Base-by-base conservation (phyloP, 176 grass and related monocot genomes). In the Thinopyrum elongatum region DNA sequence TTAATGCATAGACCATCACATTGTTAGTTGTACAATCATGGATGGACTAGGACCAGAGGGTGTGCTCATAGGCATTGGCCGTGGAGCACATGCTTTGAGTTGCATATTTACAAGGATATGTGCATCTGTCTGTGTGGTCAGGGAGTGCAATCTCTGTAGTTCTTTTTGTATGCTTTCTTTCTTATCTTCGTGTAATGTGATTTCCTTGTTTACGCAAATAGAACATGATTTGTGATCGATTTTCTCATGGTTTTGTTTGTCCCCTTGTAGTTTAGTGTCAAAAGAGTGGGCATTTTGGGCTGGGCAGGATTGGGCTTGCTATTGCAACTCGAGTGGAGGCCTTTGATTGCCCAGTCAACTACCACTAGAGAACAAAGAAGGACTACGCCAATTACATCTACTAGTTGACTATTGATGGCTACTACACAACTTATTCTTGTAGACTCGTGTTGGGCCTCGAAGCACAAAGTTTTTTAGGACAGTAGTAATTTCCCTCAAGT, bases 261-360 rank as follows among this genome's bases (percentile, higher is more conserved):
- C 47, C 15, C 7, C 42, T 64, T 87, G 84, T 90, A 98, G 96
- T 95, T 98, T 88, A 95, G 93, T 79, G 96, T 93, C 0, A 98
- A 98, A 66, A 84, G 57, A 72, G 96, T 98, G 8, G 96, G 96
- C 74, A 98, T 98, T 70, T 98, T 14, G 93, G 96, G 6, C 93
- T 98, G n/a, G 96, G 96, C n/a, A 84, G 92, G 84, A 98, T 98
- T 4, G 96, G 93, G 5, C 85, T 89, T 16, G 88, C 84, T 10
- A 27, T 98, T 6, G 96, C 96, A 6, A 89, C 75, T 44, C 84
- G 93, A 65, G 88, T 88, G 69, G 92, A 98, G 25, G 91, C 79
- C 10, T 98, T 95, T 23, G 90, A 91, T 60, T 95, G 93, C 82
- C 90, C 92, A 4, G 82, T 98, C 15, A 89, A 70, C 86, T 95